Conservation (phyloP, 2,329 filamentous ascomycete species). For the Calonectria multiphialidica region DNA sequence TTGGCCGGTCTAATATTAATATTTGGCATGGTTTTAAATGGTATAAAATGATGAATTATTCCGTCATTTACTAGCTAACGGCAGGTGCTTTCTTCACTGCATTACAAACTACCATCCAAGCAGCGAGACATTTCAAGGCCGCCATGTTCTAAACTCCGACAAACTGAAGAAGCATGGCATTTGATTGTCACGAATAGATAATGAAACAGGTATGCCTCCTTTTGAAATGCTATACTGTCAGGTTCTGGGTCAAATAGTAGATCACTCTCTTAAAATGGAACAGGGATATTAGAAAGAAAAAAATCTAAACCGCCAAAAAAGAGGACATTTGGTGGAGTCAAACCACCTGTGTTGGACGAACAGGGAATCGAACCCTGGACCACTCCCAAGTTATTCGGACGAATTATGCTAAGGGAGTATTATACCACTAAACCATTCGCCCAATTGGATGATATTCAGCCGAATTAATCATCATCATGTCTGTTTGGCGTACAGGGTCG, state of each 20-base stretch:
- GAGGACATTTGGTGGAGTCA: constrained; percentile 24
- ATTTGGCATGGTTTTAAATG: too few relatives aligned
- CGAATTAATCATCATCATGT: neutral
- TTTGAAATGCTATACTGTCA: too few relatives aligned
- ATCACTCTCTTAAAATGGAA: too few relatives aligned
- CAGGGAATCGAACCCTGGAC: constrained; percentile 49
- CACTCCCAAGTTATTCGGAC: constrained; percentile 39
- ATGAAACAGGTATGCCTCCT: neutral
- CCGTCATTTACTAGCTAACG: too few relatives aligned
- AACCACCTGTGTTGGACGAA: constrained; percentile 43
- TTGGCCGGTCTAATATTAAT: too few relatives aligned
- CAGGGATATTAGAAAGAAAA: neutral
- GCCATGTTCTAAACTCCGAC: neutral
- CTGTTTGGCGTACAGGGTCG: too few relatives aligned
- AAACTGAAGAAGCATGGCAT: too few relatives aligned
- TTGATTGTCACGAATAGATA: neutral
- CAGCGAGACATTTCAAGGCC: neutral
- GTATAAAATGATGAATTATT: too few relatives aligned
- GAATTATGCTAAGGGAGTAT: constrained; percentile 48
- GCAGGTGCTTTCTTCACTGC: too few relatives aligned
- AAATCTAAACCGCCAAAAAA: constrained; percentile 26
- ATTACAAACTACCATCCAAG: too few relatives aligned
- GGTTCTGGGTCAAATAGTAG: neutral
- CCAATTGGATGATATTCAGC: constrained; percentile 20
- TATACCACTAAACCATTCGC: constrained; percentile 49